A percentile compares a stretch with the other conserved stretches of the same genome.
These are phyloP conservation scores for Lasiodiplodia hormozganensis DNA, from an alignment of 2,329 filamentous ascomycete species.

Conservation along the genomic window DNA sequence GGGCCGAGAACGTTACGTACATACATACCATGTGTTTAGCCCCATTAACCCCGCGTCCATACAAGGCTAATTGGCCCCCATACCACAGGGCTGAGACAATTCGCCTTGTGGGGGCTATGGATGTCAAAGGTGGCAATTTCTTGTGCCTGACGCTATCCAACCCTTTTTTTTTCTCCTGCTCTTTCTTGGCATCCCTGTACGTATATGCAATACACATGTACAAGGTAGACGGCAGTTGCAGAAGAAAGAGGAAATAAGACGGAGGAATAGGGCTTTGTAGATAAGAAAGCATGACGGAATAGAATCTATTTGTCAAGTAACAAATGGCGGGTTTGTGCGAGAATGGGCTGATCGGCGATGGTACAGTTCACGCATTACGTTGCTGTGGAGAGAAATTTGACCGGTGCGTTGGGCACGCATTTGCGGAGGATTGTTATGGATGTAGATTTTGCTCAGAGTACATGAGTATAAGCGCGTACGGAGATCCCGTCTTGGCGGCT, in stretches of 20 bases:
- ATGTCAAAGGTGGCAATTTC: no score
- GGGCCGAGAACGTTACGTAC: no score
- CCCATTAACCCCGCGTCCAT: no score
- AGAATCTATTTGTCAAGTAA: background rate
- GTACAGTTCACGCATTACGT: background rate
- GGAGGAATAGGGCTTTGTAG: background rate
- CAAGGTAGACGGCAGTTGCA: no score
- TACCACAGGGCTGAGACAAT: no score
- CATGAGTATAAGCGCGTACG: background rate
- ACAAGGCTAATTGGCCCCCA: no score
- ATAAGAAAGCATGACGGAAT: background rate
- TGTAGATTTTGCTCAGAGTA: background rate
- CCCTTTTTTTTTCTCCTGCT: no score
- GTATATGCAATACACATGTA: no score
- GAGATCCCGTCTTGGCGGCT: background rate
- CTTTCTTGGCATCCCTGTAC: no score
- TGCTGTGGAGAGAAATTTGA: background rate
- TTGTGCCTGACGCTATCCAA: no score
- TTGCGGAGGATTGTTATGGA: background rate
- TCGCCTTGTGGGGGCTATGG: no score
- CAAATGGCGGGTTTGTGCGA: background rate
- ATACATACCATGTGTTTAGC: no score
- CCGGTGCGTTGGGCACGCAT: background rate
- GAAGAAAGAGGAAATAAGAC: background rate
- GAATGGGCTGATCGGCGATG: background rate